Evolutionary conservation across 495 filamentous ascomycete genomes (phyloP).

Genomic region (Neurospora sp.): DNA sequence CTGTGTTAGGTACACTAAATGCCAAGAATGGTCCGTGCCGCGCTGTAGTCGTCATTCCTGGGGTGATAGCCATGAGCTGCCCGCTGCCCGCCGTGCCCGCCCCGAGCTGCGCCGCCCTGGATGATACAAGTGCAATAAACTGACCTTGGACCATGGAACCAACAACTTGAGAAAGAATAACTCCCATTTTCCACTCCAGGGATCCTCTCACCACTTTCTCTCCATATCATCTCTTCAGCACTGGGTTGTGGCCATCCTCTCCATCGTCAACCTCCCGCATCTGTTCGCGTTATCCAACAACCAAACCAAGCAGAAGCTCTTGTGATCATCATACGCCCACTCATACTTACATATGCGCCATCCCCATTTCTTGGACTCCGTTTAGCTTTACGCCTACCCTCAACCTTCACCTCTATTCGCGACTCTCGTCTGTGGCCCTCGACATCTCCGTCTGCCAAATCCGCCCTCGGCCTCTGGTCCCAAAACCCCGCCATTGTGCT

Average conservation of each 20-base stretch:
- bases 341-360: not conserved
- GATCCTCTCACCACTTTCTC: not conserved
- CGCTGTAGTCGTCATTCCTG: not conserved
- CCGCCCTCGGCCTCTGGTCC: not conserved
- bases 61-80: not conserved
- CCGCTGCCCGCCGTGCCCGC: not conserved
- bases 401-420: not conserved
- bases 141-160: not conserved
- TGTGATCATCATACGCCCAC: not conserved
- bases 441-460: not conserved
- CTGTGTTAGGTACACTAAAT: not conserved
- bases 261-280: not conserved
- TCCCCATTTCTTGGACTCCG: not conserved
- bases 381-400: not conserved
- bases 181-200: not conserved
- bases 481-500: not conserved
- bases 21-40: not conserved
- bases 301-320: not conserved
- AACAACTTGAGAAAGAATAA: not conserved
- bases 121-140: not conserved
- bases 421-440: not conserved
- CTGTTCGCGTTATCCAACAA: not conserved
- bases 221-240: not conserved
- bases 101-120: not conserved
- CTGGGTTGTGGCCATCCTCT: not conserved